These are phyloP conservation scores for Daldinia decipiens DNA, from an alignment of 495 filamentous ascomycete genomes.

Conservation along the genomic window DNA sequence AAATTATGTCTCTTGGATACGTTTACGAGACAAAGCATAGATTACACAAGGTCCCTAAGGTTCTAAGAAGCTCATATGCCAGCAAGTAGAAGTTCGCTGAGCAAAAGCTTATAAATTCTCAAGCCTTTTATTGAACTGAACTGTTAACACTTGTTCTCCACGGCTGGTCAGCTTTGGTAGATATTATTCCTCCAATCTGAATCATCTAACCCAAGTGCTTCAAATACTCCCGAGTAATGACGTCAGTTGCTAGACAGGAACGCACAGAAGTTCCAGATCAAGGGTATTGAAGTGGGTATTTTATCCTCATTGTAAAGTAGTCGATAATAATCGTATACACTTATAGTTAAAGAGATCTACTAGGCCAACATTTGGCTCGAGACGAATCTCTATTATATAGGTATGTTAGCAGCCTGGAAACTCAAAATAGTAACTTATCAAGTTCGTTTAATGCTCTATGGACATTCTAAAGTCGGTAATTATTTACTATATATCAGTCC, in stretches of 20 bases:
- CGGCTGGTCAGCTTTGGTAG: too few species aligned
- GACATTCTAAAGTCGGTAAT: too few species aligned
- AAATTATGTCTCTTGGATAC: neutral
- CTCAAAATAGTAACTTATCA: too few species aligned
- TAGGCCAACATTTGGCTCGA: neutral
- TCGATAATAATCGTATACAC: neutral
- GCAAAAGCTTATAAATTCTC: too few species aligned
- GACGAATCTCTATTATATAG: neutral
- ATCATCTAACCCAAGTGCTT: neutral
- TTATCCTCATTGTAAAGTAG: neutral
- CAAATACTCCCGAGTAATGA: constrained; percentile 13
- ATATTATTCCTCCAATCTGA: neutral
- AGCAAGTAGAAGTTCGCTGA: neutral
- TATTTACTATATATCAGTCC: too few species aligned
- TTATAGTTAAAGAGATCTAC: neutral
- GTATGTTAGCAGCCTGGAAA: neutral
- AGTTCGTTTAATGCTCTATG: too few species aligned
- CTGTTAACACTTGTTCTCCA: too few species aligned
- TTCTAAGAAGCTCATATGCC: neutral
- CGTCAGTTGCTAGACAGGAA: constrained; percentile 17
- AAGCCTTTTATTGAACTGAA: too few species aligned
- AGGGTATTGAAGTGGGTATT: too few species aligned
- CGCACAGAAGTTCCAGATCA: neutral
- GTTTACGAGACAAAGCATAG: neutral
- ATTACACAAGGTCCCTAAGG: neutral